Evolutionary conservation across 2,329 filamentous ascomycete species (phyloP).

Genomic region (Claviceps pazoutovae): DNA sequence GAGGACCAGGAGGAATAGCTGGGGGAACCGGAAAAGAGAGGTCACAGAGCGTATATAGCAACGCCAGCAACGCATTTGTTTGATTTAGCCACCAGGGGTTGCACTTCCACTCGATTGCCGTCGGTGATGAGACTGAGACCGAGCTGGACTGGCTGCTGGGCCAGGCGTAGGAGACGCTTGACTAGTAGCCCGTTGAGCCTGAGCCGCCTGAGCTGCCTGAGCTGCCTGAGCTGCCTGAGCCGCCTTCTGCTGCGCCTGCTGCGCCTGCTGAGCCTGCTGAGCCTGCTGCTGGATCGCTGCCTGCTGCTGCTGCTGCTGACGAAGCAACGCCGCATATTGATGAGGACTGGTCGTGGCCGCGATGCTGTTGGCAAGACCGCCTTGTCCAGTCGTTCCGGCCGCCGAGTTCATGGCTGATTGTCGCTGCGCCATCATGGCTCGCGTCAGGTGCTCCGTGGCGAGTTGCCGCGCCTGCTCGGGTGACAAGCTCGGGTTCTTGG

Average conservation of each 20-base stretch:
- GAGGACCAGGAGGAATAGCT: neutral
- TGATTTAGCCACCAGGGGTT: slow-evolving; percentile 13
- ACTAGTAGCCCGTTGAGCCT: slow-evolving; percentile 16
- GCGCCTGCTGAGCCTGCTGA: slow-evolving; percentile 15
- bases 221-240: slow-evolving; percentile 9
- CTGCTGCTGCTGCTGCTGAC: slow-evolving; percentile 41
- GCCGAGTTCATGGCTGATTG: slow-evolving; percentile 43
- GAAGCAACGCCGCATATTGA: slow-evolving; percentile 44
- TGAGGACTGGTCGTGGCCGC: slow-evolving; percentile 38
- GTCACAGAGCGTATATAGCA: neutral
- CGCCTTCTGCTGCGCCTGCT: slow-evolving; percentile 16
- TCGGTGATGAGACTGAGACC: slow-evolving; percentile 10
- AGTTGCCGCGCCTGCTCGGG: slow-evolving; percentile 36
- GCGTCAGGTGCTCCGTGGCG: slow-evolving; percentile 35
- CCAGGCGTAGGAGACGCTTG: slow-evolving; percentile 11
- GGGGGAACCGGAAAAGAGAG: neutral
- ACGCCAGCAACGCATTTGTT: neutral
- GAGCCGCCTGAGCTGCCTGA: slow-evolving; percentile 9
- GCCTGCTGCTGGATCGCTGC: slow-evolving; percentile 18
- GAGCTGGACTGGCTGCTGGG: slow-evolving; percentile 10
- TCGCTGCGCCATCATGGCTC: slow-evolving; percentile 33
- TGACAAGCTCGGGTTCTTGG: slow-evolving; percentile 36
- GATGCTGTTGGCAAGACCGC: slow-evolving; percentile 34
- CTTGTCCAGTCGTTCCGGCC: slow-evolving; percentile 33
- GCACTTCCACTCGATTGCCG: slow-evolving; percentile 27